phyloP scores from a whole-genome alignment of 2,329 filamentous ascomycete species.

The Aspergillus thermomutatus region DNA sequence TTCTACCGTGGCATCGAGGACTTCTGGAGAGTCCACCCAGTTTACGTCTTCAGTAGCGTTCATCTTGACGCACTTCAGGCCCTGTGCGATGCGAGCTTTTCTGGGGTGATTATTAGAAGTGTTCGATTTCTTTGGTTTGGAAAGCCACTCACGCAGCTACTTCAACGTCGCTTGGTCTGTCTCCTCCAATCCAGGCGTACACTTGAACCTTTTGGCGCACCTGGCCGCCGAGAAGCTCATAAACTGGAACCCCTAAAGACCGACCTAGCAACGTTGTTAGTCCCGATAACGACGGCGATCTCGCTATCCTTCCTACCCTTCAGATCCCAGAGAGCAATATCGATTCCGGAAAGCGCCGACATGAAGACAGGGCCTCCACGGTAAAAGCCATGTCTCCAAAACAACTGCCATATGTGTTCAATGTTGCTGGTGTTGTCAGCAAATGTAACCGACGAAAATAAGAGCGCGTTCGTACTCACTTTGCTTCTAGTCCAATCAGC shows the following conservation, averaged over 20 bases:
- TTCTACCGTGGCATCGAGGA: conserved; percentile 64
- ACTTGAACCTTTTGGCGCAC: conserved; percentile 66
- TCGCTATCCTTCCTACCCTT: no score
- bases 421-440: conserved; percentile 59
- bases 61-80: conserved; percentile 62
- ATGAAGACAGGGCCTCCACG: conserved; percentile 76
- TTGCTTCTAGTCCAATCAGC: conserved; percentile 67
- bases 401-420: conserved; percentile 75
- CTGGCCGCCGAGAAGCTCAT: conserved; percentile 71
- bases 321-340: conserved; percentile 77
- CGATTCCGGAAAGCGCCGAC: conserved; percentile 72
- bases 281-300: no score
- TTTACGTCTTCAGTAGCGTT: no score
- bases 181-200: conserved; percentile 76
- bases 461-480: conserved; percentile 56
- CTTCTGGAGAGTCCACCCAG: no score
- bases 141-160: no score
- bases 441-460: neutral
- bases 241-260: conserved; percentile 63
- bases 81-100: conserved; percentile 41
- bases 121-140: no score
- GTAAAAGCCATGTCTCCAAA: conserved; percentile 71
- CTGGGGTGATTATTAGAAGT: no score
- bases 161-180: conserved; percentile 65
- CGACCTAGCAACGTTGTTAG: no score